Evolutionary conservation across 495 filamentous ascomycete species (phyloP).

Genomic region (Aspergillus affinis): DNA sequence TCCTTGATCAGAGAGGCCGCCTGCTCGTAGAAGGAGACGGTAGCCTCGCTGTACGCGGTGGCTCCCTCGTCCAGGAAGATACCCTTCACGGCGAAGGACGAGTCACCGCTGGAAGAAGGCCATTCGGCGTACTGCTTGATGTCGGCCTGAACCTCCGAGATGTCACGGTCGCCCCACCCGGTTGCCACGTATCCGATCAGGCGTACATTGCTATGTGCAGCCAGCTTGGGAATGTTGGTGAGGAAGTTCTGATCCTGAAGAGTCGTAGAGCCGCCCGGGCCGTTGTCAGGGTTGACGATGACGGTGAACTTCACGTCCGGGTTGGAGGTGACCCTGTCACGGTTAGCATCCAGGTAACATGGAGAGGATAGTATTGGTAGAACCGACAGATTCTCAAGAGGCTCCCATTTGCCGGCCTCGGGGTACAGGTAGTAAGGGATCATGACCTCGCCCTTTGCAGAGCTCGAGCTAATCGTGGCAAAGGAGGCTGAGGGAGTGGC

Average conservation of each 20-base stretch:
- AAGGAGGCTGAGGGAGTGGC: neutral
- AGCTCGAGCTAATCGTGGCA: neutral
- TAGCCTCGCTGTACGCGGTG: constrained; percentile 10
- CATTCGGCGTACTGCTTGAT: constrained; percentile 33
- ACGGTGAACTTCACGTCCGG: constrained; percentile 38
- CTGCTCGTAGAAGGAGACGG: constrained; percentile 15
- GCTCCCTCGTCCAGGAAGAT: constrained; percentile 29
- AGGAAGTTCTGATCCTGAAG: constrained; percentile 38
- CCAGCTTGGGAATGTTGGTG: constrained; percentile 29
- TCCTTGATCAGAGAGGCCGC: constrained; percentile 15
- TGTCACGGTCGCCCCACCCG: constrained; percentile 27
- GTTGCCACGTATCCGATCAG: constrained; percentile 47
- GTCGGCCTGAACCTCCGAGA: constrained; percentile 27
- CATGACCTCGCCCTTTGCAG: constrained; percentile 19
- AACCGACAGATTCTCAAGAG: constrained; percentile 28
- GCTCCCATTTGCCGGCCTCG: constrained; percentile 29
- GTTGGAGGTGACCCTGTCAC: constrained; percentile 20
- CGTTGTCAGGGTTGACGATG: constrained; percentile 45
- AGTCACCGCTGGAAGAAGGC: constrained; percentile 16
- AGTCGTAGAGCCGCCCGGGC: constrained; percentile 30
- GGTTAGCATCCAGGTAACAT: neutral
- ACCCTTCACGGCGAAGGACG: constrained; percentile 16
- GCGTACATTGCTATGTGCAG: constrained; percentile 31
- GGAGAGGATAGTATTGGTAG: no score
- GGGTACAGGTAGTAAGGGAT: constrained; percentile 45